Base-by-base conservation (phyloP, 2,329 filamentous ascomycete species). In the Aspergillus thermomutatus region DNA sequence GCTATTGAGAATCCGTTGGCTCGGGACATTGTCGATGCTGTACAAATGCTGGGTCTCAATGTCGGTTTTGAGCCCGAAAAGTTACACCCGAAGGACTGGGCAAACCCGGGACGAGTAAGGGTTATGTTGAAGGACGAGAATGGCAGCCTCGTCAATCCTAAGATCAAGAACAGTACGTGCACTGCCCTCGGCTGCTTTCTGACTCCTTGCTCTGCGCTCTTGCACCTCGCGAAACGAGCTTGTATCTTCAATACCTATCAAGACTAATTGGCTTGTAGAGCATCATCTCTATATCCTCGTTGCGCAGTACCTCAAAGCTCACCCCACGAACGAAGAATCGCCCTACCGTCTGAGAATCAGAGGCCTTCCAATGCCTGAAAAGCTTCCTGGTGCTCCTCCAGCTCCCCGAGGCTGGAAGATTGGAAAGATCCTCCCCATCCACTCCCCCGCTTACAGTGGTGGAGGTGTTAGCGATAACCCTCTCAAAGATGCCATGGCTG, bases 61-160 rank as follows among this genome's bases (percentile, higher is more conserved):
- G 71, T 74, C n/a, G 86, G 94, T 7, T 89, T 97, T 72, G 94
- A 99, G 78, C 91, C 92, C 1, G 89, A 89, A 70, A 96, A 96
- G 80, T 83, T 87, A 59, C 94, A 99, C 75, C 94, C 94, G 6
- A 93, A 94, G 77, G 94, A 99, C 79, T 99, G 94, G 94, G 88
- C 89, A 55, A 99, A 99, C 78, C 94, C 94, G 11, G 94, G 94
- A 3, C 83, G 94, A 57, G 90, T 97, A 61, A 87, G 90, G 65
- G 86, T 97, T 50, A 78, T 87, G 69, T 79, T 97, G 55, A 88
- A 79, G 55, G 72, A 83, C 60, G 80, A 84, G 47, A 67, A 73
- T 58, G 83, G 83, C 34, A 75, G 75, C 60, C 68, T 76, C 48
- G 67, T 80, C 40, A 82, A 81, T 60, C 65, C 75, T 26, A 76